Evolutionary conservation across 2,329 filamentous ascomycete genomes (phyloP).

Genomic region (Ophioceras dolichostomum): DNA sequence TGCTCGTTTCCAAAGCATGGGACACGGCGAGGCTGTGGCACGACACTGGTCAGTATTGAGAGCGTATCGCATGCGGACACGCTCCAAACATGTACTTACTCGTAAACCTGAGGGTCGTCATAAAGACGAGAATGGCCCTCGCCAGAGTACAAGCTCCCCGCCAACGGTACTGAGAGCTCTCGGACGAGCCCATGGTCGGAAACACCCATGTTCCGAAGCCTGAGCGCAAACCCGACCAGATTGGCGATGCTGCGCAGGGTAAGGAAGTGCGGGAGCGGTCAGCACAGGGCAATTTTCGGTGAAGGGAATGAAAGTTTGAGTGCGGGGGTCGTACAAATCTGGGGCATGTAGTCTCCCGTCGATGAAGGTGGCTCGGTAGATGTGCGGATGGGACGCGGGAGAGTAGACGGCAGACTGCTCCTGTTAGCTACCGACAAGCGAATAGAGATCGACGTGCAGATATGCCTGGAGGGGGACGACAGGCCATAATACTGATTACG

Average conservation of each 20-base stretch:
- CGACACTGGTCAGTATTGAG: not conserved
- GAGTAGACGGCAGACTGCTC: constrained; percentile 69
- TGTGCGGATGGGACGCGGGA: constrained; percentile 77
- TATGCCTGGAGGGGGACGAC: too few species aligned
- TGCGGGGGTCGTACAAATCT: constrained; percentile 49
- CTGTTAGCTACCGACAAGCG: too few species aligned
- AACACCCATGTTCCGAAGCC: constrained; percentile 84
- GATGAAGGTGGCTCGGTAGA: constrained; percentile 91
- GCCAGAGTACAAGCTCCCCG: constrained; percentile 81
- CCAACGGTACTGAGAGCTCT: constrained; percentile 77
- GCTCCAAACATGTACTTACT: constrained; percentile 31
- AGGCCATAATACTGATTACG: too few species aligned
- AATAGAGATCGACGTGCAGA: too few species aligned
- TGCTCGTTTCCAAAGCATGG: constrained; percentile 62
- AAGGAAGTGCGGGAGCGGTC: too few species aligned
- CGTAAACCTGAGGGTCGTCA: constrained; percentile 77
- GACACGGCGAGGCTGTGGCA: constrained; percentile 52
- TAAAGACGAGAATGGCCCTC: constrained; percentile 92
- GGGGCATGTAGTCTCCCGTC: constrained; percentile 86
- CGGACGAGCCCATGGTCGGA: constrained; percentile 88
- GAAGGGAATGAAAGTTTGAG: not conserved
- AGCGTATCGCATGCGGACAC: not conserved
- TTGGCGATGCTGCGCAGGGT: constrained; percentile 60
- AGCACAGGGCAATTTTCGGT: not conserved
- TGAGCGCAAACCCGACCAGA: constrained; percentile 84